Percentiles rank a stretch among this genome's conserved stretches.
These are phyloP conservation scores for Iris macrosiphon DNA, from an alignment of 106 monocot genomes.

Conservation along the genomic window DNA sequence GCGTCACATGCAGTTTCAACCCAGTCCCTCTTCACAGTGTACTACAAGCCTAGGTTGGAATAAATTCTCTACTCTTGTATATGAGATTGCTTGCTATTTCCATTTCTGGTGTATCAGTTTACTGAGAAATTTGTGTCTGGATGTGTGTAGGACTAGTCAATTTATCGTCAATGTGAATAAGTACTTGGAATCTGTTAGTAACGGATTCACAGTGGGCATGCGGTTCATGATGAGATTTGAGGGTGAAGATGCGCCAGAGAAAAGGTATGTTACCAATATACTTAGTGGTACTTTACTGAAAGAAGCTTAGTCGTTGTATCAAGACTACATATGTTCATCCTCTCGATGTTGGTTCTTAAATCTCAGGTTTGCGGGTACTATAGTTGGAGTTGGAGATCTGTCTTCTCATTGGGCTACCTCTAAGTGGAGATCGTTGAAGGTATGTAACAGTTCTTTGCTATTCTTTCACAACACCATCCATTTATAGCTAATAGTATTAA, in stretches of 20 bases:
- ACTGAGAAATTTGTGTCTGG: neutral
- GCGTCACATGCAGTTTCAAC: conserved; percentile 70
- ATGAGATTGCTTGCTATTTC: neutral
- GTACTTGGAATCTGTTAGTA: conserved; percentile 49
- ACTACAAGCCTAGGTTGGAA: conserved; percentile 63
- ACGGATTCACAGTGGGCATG: conserved; percentile 40
- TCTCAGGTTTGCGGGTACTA: conserved; percentile 65
- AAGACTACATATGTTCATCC: neutral
- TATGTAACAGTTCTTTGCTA: conserved; percentile 4
- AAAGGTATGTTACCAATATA: conserved; percentile 24
- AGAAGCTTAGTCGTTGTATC: too few relatives aligned
- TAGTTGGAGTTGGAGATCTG: conserved; percentile 51
- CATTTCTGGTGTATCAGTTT: neutral
- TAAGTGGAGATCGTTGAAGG: conserved; percentile 76
- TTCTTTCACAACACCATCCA: neutral
- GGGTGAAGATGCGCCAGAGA: conserved; percentile 73
- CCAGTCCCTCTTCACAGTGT: conserved; percentile 44
- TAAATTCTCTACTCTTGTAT: too few relatives aligned
- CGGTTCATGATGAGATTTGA: conserved; percentile 83
- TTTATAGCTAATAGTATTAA: neutral
- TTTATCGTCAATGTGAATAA: conserved; percentile 63
- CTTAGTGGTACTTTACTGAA: too few relatives aligned
- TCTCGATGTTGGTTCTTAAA: neutral
- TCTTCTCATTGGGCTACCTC: conserved; percentile 75
- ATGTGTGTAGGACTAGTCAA: conserved; percentile 45